Percentiles rank a stretch among this genome's conserved stretches.
Conservation (phyloP, 371 early-diverging fungal genomes). For the Umbelopsis sp. region DNA sequence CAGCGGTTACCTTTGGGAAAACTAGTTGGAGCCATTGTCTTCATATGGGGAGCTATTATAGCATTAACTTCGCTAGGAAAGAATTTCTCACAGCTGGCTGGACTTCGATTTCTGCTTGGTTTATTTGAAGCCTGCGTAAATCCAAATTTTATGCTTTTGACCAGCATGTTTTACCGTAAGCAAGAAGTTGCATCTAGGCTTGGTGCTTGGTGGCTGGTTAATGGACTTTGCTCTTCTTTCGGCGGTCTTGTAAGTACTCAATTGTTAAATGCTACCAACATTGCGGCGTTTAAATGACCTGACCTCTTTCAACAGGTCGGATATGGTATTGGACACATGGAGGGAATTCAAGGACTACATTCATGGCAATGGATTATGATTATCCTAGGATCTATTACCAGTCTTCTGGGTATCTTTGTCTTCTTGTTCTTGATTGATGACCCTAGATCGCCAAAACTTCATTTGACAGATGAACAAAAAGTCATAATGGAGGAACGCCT, state of each 20-base stretch:
- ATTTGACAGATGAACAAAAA: conserved; percentile 36
- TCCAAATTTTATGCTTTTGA: conserved; percentile 33
- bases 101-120: conserved; percentile 34
- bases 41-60: conserved; percentile 34
- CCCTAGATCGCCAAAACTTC: conserved; percentile 29
- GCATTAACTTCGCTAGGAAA: conserved; percentile 28
- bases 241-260: conserved; percentile 25
- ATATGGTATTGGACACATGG: conserved; percentile 36
- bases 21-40: conserved; percentile 35
- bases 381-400: conserved; percentile 32
- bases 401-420: conserved; percentile 33
- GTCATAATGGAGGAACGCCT: conserved; percentile 37
- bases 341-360: conserved; percentile 27
- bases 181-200: conserved; percentile 37
- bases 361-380: conserved; percentile 48
- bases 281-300: background rate
- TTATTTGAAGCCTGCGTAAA: conserved; percentile 32
- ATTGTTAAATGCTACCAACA: background rate
- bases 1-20: conserved; percentile 37
- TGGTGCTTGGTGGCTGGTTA: conserved; percentile 35
- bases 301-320: conserved; percentile 6
- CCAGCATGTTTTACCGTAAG: conserved; percentile 40
- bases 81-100: conserved; percentile 39
- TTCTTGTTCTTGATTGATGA: conserved; percentile 43
- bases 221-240: conserved; percentile 26